Percentiles rank a stretch among this genome's conserved stretches.
phyloP scores from a whole-genome alignment of 1,284 basidiomycete genomes.

The Moesziomyces parantarcticus region DNA sequence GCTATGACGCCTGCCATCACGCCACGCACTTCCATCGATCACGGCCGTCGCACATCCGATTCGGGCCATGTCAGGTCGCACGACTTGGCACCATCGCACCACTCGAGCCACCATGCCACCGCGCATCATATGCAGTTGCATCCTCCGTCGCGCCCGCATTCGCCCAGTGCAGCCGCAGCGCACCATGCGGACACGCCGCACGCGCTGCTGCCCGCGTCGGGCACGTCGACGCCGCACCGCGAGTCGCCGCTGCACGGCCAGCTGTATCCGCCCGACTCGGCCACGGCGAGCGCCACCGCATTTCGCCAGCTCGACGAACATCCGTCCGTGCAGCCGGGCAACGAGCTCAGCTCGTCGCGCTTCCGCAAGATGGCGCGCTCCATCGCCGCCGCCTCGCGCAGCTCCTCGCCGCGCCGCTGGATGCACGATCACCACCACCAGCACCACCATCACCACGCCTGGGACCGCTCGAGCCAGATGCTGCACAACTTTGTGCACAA shows the following conservation, averaged over 20 bases:
- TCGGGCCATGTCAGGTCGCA: slow-evolving; percentile 17
- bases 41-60: slow-evolving; percentile 23
- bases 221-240: slow-evolving; percentile 26
- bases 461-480: slow-evolving; percentile 29
- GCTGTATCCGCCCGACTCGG: slow-evolving; percentile 15
- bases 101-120: background rate
- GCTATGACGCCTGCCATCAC: slow-evolving; percentile 29
- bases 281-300: slow-evolving; percentile 2
- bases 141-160: slow-evolving; percentile 25
- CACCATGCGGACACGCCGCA: slow-evolving; percentile 11
- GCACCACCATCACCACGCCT: slow-evolving; percentile 13
- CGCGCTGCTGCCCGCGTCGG: slow-evolving; percentile 11
- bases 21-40: slow-evolving; percentile 37
- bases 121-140: slow-evolving; percentile 17
- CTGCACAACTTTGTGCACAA: slow-evolving; percentile 43
- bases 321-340: slow-evolving; percentile 34
- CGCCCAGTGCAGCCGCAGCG: slow-evolving; percentile 5
- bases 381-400: slow-evolving; percentile 35
- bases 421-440: slow-evolving; percentile 15
- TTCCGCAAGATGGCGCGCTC: slow-evolving; percentile 46
- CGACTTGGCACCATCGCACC: too few species aligned
- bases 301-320: slow-evolving; percentile 50
- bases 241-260: slow-evolving; percentile 37
- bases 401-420: slow-evolving; percentile 42
- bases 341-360: slow-evolving; percentile 32